Evolutionary conservation across 768 basidiomycete genomes (phyloP), one percentile per base, ranked within the genome.

Genomic region (Royoungia palumana): DNA sequence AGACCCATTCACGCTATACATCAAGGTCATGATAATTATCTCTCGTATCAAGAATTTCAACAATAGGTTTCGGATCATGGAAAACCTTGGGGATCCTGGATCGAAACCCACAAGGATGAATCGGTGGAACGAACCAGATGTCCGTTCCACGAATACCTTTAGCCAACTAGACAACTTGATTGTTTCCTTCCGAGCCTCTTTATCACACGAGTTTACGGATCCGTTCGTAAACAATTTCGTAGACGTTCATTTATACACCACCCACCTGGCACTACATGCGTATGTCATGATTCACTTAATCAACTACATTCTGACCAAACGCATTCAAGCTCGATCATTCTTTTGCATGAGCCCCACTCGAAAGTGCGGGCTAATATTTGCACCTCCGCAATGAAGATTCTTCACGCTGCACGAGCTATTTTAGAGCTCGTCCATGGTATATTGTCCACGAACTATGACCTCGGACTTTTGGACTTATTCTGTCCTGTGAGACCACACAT

Each of bases 261-360:
- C 67, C 7, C 59, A 64, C 42, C 42, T 69, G 17, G 58, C 67
- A 12, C 56, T 61, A 11, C 63, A 71, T 46, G 61, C 65, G 72
- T 70, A 51, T 32, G 70, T 64, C 12, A 8, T 24, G 16, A 30
- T 46, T 19, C 30, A 56, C 17, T 47, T 48, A 49, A 66, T 70
- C 2, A 74, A 69, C 70, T 71, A 11, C 70, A 76, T 65, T 53
- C 70, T 63, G 8, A 39, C 16, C 40, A 39, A 21, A 41, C 13
- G 30, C 22, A 24, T 56, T 27, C 39, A 54, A 90, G 88, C 12
- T 78, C 84, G 6, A 79, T 70, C 13, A 83, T 90, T 44, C 70
- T 88, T 17, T 67, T 90, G 35, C 88, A 89, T 56, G 88, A 90
- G 54, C 85, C 86, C 4, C 86, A 88, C 58, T 85, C 87, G 16